Evolutionary conservation across 2,329 filamentous ascomycete species (phyloP), one percentile per base, ranked within the genome.

Genomic region (Drechslerella dactyloides): DNA sequence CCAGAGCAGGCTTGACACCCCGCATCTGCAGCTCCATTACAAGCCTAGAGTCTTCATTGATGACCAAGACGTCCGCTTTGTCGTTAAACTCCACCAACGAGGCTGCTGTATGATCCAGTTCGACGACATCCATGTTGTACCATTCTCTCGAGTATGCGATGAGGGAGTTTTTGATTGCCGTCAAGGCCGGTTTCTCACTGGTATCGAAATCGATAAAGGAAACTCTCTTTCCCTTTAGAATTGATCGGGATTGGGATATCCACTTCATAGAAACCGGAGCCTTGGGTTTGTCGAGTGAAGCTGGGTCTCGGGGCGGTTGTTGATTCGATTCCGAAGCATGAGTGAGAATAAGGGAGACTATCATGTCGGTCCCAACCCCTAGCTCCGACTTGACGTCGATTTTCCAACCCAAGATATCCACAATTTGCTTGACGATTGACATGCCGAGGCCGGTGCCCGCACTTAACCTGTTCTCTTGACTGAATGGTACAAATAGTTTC

Each of bases 361-460:
- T 81, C 1, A 86, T 82, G 21, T 83, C 82, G 0, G 86, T 88
- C 1, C 86, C 86, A 40, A 82, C 80, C 1, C 82, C 82, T 8
- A 81, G 79, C 59, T 84, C 81, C 55, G 82, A 86, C 33, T 81
- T 81, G 35, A 89, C 82, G 7, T 85, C 82, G 48, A 90, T 85
- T 5, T 80, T 82, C 0, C 87, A 87, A 27, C 83, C 82, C 0
- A 90, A 79, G 24, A 85, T 83, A 52, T 84, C 83, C 15, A 89
- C 83, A 5, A 90, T 85, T 56, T 82, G 80, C 19, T 84, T 82
- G 1, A 90, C 87, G 7, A 90, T 85, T 44, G 85, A 87, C 30
- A 90, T 78, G 0, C 89, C 88, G 0, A 90, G 80, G 0, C 88
- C 88, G 0, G 85, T 85, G 0, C 88, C 88, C 0, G 84, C 83